Base-by-base conservation (phyloP, 2,329 filamentous ascomycete species). In the Ambrosiella beaveri region DNA sequence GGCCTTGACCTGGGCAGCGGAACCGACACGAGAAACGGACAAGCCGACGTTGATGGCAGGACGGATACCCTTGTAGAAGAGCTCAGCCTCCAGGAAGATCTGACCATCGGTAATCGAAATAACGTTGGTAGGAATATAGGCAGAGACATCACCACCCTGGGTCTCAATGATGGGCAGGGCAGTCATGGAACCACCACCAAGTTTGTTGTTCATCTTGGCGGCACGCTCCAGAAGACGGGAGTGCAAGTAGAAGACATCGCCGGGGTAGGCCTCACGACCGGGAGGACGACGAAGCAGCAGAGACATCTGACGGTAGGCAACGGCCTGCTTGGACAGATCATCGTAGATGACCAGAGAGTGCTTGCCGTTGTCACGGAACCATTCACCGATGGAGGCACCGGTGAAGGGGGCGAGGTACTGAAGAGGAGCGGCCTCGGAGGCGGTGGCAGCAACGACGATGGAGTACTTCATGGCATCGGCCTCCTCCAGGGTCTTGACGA, bases 11-110 rank as follows among this genome's bases (percentile, higher is more conserved):
- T 98, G 93, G 72, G 93, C 93, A 73, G 93, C 88, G 71, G 93
- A 98, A 74, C 93, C 93, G 85, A 98, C 93, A 88, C 93, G 93
- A 67, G 93, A 98, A 68, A 98, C 93, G 69, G 93, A 98, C 68
- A 98, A 88, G 93, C 93, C 93, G 86, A 98, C 93, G 84, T 98
- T 98, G 76, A 98, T 98, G 78, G 93, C 93, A 69, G 93, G 93
- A 71, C 93, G 91, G 76, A 98, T 78, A 94, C 93, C 93, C 88
- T 98, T 98, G 88, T 96, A 97, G 86, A 97, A 98, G 65, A 97
- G 82, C 76, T 98, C 93, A 66, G 91, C 76, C 78, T 98, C 93
- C 80, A 98, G 82, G 88, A 98, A 98, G 76, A 98, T 97, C 80
- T 98, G 93, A 64, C 93, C 93, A 70, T 97, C 93, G 68, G 93